Conservation (phyloP, 2,329 filamentous ascomycete species). For the Colletotrichum lentis region DNA sequence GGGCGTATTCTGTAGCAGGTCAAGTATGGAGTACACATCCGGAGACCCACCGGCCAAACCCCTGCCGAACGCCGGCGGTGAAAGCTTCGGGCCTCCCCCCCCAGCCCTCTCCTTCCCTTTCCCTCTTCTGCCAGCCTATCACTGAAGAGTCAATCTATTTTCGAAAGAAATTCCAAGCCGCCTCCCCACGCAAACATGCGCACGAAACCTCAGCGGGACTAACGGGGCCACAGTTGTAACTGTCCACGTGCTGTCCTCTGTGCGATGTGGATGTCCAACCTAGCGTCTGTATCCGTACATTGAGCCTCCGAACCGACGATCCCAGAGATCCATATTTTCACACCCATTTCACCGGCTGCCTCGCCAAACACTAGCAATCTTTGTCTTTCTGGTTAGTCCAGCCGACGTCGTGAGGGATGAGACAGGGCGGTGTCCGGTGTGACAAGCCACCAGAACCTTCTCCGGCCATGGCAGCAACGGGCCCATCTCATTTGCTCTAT, state of each 20-base stretch:
- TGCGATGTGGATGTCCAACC: not conserved
- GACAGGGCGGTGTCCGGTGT: not conserved
- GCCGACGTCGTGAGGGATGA: not conserved
- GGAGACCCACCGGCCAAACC: slow-evolving; percentile 25
- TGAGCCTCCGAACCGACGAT: not conserved
- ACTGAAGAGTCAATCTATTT: not conserved
- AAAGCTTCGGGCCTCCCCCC: slow-evolving; percentile 8
- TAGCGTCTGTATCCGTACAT: not conserved
- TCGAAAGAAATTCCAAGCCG: not conserved
- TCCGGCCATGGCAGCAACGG: not conserved
- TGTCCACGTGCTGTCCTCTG: slow-evolving; percentile 22
- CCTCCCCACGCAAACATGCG: slow-evolving; percentile 11
- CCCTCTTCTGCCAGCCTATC: not conserved
- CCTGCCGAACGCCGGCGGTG: slow-evolving; percentile 30
- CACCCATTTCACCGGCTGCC: not conserved
- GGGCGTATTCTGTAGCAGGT: slow-evolving; percentile 19
- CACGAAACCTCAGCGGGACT: not conserved
- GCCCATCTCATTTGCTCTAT: slow-evolving; percentile 10
- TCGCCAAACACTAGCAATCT: not conserved
- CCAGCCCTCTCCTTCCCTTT: slow-evolving; percentile 4
- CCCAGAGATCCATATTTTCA: not conserved
- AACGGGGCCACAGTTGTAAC: slow-evolving; percentile 12
- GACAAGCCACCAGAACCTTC: slow-evolving; percentile 7
- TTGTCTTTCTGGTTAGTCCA: not conserved
- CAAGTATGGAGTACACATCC: not conserved